These are phyloP conservation scores for Ramicandelaber brevisporus DNA, from an alignment of 192 early-diverging fungal genomes.

Conservation along the genomic window DNA sequence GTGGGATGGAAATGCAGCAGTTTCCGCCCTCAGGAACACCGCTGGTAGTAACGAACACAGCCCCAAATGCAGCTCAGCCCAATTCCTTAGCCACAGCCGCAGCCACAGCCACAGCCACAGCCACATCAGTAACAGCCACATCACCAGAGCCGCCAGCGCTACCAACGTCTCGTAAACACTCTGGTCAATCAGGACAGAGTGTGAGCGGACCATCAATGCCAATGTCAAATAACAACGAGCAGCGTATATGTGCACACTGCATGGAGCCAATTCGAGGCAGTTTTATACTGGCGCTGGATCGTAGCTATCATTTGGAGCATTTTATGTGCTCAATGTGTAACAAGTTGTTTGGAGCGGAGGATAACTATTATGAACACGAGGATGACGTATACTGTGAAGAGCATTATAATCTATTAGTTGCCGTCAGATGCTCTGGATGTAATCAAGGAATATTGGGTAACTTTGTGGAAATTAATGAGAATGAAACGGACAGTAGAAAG, in stretches of 20 bases:
- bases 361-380: conserved; percentile 90
- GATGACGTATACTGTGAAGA: conserved; percentile 79
- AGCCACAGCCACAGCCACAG: conserved; percentile 68
- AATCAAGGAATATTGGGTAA: conserved; percentile 83
- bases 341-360: conserved; percentile 79
- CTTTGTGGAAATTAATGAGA: conserved; percentile 80
- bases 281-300: conserved; percentile 74
- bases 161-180: conserved; percentile 58
- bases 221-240: no score
- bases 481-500: conserved; percentile 21
- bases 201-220: no score
- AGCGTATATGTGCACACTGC: conserved; percentile 41
- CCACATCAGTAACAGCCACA: conserved; percentile 37
- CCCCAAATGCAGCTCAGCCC: no score
- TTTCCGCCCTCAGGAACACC: no score
- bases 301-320: conserved; percentile 94
- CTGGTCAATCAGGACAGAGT: no score
- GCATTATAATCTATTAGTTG: conserved; percentile 79
- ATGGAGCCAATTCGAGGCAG: conserved; percentile 65
- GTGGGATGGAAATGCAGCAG: no score
- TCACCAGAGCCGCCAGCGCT: conserved; percentile 54
- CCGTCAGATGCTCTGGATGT: conserved; percentile 89
- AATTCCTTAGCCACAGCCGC: no score
- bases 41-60: no score
- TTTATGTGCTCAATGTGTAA: conserved; percentile 86